Base-by-base conservation (phyloP, 1,284 basidiomycete genomes). In the Pholiota adiposa region DNA sequence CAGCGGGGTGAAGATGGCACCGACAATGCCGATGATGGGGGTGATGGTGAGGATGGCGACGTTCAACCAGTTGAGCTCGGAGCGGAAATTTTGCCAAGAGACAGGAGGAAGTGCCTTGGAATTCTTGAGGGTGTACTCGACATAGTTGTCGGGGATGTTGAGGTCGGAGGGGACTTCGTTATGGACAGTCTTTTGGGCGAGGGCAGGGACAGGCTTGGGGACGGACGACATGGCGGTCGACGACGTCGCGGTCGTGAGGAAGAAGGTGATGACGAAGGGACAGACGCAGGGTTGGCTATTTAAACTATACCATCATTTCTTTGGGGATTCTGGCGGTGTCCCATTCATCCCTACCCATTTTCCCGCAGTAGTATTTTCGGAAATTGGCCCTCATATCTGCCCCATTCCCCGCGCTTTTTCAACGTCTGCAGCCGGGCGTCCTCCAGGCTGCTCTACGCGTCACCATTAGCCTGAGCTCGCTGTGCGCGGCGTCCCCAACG, bases 111-210 rank as follows among this genome's bases (percentile, higher is more conserved):
- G 81, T 1, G 88, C 69, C 72, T 90, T 93, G 75, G 82, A 84
- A 70, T 83, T 90, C 73, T 87, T 87, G 72, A 97, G 83, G 2
- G 92, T 93, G 75, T 92, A 86, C 54, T 88, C 82, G 70, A 97
- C 93, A 71, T 96, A 97, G 82, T 96, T 96, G 79, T 58, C 56
- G 27, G 56, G 56, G 19, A 58, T 58, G 56, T 58, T 52, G 56
- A 58, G 50, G 50, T 58, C 56, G 50, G 56, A 3, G 56, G 56
- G 56, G 11, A 44, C 41, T 19, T 58, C 56, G n/a, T n/a, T n/a
- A n/a, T n/a, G n/a, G n/a, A n/a, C n/a, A n/a, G n/a, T n/a, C 54
- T 53, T 36, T 25, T 51, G 12, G 27, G 48, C 27, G 16, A 41
- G 9, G 18, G 33, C 14, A 29, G 43, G 46, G 29, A 36, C 33